Evolutionary conservation across 2,329 filamentous ascomycete species (phyloP).

Genomic region (Hypoxylon rubiginosum): DNA sequence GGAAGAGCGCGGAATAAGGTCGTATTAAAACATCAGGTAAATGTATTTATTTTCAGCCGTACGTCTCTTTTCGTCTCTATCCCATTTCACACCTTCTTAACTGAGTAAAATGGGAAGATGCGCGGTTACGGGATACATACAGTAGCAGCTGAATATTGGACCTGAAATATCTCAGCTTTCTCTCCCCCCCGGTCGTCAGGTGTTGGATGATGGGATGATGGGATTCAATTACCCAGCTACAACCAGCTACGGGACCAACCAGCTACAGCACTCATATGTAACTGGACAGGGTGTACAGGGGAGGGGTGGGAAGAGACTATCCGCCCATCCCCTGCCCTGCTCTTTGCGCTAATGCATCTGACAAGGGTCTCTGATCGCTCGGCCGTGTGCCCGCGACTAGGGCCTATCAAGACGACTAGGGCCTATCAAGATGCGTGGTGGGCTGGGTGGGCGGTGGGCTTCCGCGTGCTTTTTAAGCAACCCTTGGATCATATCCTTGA

Average conservation of each 20-base stretch:
- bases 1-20: slow-evolving; percentile 3
- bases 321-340: slow-evolving; percentile 42
- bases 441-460: slow-evolving; percentile 22
- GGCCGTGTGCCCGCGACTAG: slow-evolving; percentile 44
- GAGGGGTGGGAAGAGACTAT: slow-evolving; percentile 18
- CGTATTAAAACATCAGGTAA: neutral
- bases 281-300: slow-evolving; percentile 37
- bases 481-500: neutral
- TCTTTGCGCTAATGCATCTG: slow-evolving; percentile 44
- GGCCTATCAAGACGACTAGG: slow-evolving; percentile 33
- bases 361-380: slow-evolving; percentile 45
- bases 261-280: neutral
- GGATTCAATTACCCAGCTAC: slow-evolving; percentile 12
- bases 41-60: slow-evolving; percentile 1
- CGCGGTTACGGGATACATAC: slow-evolving; percentile 36
- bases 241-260: too few species aligned
- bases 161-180: slow-evolving; percentile 44
- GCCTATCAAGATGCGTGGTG: slow-evolving; percentile 38
- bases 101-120: slow-evolving; percentile 28
- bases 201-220: slow-evolving; percentile 27
- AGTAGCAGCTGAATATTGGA: slow-evolving; percentile 23
- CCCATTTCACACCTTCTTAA: slow-evolving; percentile 33
- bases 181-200: slow-evolving; percentile 30
- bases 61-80: neutral
- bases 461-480: slow-evolving; percentile 27